A percentile compares a stretch with the other conserved stretches of the same genome.
phyloP scores from a whole-genome alignment of 129 eudicot genomes.

The Rutidosis leptorrhynchoides region DNA sequence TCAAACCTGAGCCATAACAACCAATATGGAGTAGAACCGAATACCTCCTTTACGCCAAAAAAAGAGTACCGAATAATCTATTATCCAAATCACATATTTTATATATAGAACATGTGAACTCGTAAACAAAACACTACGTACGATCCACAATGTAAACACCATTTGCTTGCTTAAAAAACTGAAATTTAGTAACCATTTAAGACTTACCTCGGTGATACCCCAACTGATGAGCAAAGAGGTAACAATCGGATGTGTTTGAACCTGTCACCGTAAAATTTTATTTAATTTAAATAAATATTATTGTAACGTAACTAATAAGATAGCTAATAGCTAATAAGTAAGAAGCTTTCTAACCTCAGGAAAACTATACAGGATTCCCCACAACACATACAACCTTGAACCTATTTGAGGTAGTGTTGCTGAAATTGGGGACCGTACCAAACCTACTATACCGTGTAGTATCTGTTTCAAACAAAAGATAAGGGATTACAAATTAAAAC shows the following conservation, averaged over 20 bases:
- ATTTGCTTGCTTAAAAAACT: conserved; percentile 8
- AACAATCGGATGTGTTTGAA: conserved; percentile 64
- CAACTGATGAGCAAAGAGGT: conserved; percentile 86
- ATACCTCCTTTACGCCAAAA: conserved; percentile 84
- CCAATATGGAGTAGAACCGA: conserved; percentile 82
- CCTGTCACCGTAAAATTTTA: conserved; percentile 43
- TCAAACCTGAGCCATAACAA: conserved; percentile 89
- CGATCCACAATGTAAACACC: neutral
- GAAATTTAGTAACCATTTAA: conserved; percentile 6
- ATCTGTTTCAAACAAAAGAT: conserved; percentile 16
- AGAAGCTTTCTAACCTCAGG: conserved; percentile 56
- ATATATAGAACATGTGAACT: conserved; percentile 9
- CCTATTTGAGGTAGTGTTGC: conserved; percentile 92
- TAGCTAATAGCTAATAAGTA: neutral
- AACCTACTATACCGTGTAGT: conserved; percentile 36
- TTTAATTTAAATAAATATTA: neutral
- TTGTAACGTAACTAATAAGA: neutral
- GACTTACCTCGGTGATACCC: conserved; percentile 80
- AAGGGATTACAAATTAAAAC: conserved; percentile 15
- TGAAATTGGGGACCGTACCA: conserved; percentile 87
- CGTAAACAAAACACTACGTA: no score
- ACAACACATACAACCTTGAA: conserved; percentile 75
- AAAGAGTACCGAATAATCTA: conserved; percentile 86
- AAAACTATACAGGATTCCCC: conserved; percentile 89
- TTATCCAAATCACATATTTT: conserved; percentile 8